Percentiles rank a stretch among this genome's conserved stretches.
phyloP scores from a whole-genome alignment of 768 basidiomycete genomes.

The Boletus rufocinnamomeus region DNA sequence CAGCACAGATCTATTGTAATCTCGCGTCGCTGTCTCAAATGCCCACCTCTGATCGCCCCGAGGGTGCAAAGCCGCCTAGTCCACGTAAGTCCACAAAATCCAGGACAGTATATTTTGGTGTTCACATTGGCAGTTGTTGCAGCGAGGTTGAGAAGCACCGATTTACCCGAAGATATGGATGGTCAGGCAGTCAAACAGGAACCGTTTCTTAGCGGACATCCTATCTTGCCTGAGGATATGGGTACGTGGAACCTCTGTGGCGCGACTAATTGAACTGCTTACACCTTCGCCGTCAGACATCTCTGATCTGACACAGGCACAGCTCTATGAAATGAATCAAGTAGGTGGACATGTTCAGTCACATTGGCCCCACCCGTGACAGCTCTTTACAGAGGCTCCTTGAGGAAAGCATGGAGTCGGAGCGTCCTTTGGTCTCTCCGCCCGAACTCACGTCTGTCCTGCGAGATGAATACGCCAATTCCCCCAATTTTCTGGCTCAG shows the following conservation, averaged over 20 bases:
- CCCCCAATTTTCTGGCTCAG: slow-evolving; percentile 64
- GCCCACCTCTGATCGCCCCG: slow-evolving; percentile 2
- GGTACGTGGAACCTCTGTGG: slow-evolving; percentile 17
- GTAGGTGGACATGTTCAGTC: slow-evolving; percentile 21
- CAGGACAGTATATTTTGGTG: neutral
- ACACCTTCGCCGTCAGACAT: slow-evolving; percentile 32
- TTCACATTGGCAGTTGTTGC: neutral
- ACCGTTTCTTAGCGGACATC: slow-evolving; percentile 31
- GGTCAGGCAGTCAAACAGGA: slow-evolving; percentile 7
- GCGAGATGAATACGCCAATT: slow-evolving; percentile 65
- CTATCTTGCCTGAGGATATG: slow-evolving; percentile 34
- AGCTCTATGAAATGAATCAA: slow-evolving; percentile 45
- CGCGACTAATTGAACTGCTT: neutral
- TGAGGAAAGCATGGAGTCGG: slow-evolving; percentile 38
- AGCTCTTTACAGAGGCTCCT: slow-evolving; percentile 36
- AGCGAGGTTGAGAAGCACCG: slow-evolving; percentile 32
- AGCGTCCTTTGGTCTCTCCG: slow-evolving; percentile 55
- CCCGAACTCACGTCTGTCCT: slow-evolving; percentile 55
- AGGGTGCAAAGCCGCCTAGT: slow-evolving; percentile 22
- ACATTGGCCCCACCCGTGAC: neutral
- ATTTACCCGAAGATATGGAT: slow-evolving; percentile 23
- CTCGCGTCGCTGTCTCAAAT: slow-evolving; percentile 8
- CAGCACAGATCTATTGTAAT: neutral
- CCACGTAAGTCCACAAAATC: slow-evolving; percentile 23
- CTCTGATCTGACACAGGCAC: slow-evolving; percentile 31